A percentile compares a stretch with the other conserved stretches of the same genome.
These are phyloP conservation scores for Pseudodiploospora longispora DNA, from an alignment of 2,329 filamentous ascomycete genomes.

Conservation along the genomic window DNA sequence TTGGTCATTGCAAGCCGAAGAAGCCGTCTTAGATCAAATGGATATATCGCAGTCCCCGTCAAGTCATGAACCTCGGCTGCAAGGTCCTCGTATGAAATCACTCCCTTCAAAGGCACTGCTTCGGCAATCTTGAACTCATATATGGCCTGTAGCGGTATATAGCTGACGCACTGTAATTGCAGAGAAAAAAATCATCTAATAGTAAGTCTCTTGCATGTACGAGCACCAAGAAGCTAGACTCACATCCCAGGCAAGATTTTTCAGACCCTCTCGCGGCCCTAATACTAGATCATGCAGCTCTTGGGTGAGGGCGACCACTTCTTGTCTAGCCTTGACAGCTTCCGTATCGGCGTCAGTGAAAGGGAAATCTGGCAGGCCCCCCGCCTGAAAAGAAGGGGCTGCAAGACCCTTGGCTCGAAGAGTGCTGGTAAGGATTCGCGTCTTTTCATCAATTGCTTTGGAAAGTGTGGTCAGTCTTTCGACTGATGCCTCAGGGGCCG, in stretches of 20 bases:
- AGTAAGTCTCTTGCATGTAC: neutral
- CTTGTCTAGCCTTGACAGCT: constrained; percentile 8
- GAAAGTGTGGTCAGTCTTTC: constrained; percentile 12
- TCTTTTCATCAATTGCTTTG: constrained; percentile 12
- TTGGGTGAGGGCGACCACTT: constrained; percentile 14
- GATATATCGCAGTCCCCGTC: constrained; percentile 27
- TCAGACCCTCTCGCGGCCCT: constrained; percentile 15
- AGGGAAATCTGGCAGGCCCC: constrained; percentile 14
- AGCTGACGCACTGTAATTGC: constrained; percentile 15
- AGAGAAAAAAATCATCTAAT: neutral
- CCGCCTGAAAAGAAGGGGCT: constrained; percentile 12
- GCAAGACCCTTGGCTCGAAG: constrained; percentile 12
- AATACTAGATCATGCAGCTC: constrained; percentile 15
- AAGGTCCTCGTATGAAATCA: constrained; percentile 21
- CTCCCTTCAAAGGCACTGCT: constrained; percentile 17
- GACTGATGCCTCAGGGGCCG: constrained; percentile 5
- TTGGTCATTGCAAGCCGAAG: constrained; percentile 31
- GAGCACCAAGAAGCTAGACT: constrained; percentile 2
- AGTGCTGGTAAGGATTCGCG: constrained; percentile 9
- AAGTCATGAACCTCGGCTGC: constrained; percentile 19
- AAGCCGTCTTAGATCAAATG: constrained; percentile 24
- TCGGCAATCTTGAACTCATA: constrained; percentile 23
- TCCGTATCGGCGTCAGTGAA: constrained; percentile 6
- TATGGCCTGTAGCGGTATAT: constrained; percentile 21
- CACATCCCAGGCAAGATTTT: constrained; percentile 20